phyloP scores from a whole-genome alignment of 2,329 filamentous ascomycete species.

The Drechslerella stenobrocha region DNA sequence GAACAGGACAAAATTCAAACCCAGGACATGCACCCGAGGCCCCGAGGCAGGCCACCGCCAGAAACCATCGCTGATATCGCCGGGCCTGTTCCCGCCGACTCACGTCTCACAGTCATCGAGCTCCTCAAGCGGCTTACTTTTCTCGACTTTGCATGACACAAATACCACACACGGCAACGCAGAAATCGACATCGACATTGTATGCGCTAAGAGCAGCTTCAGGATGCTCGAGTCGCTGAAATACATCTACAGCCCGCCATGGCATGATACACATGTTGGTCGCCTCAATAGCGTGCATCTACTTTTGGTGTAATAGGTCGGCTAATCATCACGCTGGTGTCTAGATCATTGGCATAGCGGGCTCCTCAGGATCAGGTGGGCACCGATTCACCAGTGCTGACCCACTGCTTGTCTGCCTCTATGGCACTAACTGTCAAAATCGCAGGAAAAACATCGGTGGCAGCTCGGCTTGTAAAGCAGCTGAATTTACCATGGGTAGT shows the following conservation, averaged over 20 bases:
- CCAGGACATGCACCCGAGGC: neutral
- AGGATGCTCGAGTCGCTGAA: conserved; percentile 60
- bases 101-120: conserved; percentile 2
- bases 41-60: too few species aligned
- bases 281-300: neutral
- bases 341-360: conserved; percentile 86
- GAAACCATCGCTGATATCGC: neutral
- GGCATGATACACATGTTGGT: conserved; percentile 77
- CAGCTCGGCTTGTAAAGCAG: conserved; percentile 84
- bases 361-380: conserved; percentile 78
- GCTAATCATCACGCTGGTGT: neutral
- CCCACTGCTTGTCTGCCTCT: too few species aligned
- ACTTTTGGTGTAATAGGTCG: too few species aligned
- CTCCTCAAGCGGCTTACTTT: too few species aligned
- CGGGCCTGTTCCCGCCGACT: conserved; percentile 11
- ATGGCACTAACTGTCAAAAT: too few species aligned
- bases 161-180: neutral
- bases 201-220: neutral
- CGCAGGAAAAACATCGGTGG: conserved; percentile 83
- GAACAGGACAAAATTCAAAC: neutral
- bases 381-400: neutral
- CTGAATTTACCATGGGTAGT: conserved; percentile 97
- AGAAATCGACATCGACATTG: neutral
- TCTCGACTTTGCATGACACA: neutral
- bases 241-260: conserved; percentile 77